phyloP scores from a whole-genome alignment of 2,329 filamentous ascomycete genomes.

The Colletotrichum noveboracense region DNA sequence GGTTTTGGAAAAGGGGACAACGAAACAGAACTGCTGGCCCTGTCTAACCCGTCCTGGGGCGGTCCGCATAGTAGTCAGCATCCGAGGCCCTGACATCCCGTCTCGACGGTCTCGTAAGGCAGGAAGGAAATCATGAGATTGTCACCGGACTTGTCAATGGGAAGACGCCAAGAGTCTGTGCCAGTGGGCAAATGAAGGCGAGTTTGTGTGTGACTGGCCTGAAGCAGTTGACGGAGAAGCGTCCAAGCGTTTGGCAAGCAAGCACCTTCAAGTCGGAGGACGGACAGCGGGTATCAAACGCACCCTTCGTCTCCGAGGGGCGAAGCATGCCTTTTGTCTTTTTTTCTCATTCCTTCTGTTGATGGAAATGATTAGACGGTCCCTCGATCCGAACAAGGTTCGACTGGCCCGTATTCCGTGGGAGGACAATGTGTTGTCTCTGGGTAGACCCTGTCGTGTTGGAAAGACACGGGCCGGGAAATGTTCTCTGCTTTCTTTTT shows the following conservation, averaged over 20 bases:
- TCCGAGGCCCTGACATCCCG: constrained; percentile 20
- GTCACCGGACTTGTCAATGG: background rate
- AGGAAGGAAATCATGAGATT: background rate
- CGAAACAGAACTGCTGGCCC: background rate
- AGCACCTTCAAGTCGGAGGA: background rate
- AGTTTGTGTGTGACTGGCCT: background rate
- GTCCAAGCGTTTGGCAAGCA: background rate
- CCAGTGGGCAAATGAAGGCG: background rate
- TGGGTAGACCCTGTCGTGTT: background rate
- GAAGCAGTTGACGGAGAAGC: background rate
- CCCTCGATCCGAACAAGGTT: constrained; percentile 3
- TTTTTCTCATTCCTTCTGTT: background rate
- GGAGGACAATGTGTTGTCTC: background rate
- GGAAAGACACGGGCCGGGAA: background rate
- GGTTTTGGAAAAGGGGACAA: background rate
- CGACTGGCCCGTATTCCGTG: background rate
- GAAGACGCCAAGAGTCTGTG: background rate
- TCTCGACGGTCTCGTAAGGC: constrained; percentile 11
- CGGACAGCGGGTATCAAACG: constrained; percentile 10
- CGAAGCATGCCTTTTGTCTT: background rate
- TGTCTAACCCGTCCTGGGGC: background rate
- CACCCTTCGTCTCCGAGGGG: constrained; percentile 1
- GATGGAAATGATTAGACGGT: background rate
- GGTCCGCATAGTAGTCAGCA: background rate
- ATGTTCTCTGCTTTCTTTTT: background rate